A percentile compares a stretch with the other conserved stretches of the same genome.
Evolutionary conservation across 345 rosid genomes (phyloP).

Genomic region (Dipteronia dyeriana): DNA sequence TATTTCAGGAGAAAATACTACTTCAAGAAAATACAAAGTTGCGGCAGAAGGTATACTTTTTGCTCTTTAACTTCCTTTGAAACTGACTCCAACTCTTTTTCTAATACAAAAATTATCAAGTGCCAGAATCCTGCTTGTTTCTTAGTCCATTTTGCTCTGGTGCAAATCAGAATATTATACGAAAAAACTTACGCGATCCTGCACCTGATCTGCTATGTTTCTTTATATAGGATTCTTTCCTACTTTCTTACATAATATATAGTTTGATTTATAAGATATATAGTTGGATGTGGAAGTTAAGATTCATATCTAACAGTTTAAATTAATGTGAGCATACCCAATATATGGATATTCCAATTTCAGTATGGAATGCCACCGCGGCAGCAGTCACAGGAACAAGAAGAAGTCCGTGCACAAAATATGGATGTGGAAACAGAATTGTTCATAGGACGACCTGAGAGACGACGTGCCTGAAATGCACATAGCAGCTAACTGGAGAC

Average conservation of each 20-base stretch:
- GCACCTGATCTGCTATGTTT: no score
- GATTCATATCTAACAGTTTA: neutral
- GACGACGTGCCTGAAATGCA: constrained; percentile 19
- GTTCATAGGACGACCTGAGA: constrained; percentile 69
- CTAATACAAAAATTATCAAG: no score
- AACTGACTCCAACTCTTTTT: no score
- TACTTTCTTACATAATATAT: neutral
- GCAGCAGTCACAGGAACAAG: constrained; percentile 12
- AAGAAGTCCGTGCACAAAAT: constrained; percentile 21
- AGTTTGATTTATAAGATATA: neutral
- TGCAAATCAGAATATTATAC: no score
- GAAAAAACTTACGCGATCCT: no score
- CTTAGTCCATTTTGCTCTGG: no score
- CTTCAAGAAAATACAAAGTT: constrained; percentile 53
- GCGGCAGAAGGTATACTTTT: constrained; percentile 45
- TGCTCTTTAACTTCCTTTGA: no score
- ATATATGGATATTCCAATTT: neutral
- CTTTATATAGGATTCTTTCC: no score
- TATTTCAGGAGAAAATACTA: constrained; percentile 55
- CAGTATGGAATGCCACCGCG: constrained; percentile 41
- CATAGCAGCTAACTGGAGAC: neutral
- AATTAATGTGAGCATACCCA: neutral
- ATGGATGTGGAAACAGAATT: constrained; percentile 80
- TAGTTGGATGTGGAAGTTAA: neutral
- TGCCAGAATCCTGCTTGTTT: no score